Percentiles rank a stretch among this genome's conserved stretches.
Evolutionary conservation across 75 land plant species (phyloP).

Genomic region (Picea glauca): DNA sequence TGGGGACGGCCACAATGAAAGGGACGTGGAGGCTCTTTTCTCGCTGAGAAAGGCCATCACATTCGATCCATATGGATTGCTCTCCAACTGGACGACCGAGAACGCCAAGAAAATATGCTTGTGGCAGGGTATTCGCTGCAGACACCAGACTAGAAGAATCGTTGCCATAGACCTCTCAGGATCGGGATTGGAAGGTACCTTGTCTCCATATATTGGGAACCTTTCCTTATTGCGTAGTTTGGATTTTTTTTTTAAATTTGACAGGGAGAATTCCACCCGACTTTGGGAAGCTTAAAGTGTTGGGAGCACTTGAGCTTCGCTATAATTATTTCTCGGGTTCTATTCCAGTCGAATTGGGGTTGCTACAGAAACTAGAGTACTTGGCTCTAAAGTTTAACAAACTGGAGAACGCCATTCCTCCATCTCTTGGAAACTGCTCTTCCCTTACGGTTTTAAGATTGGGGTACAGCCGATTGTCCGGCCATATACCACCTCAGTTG

Average conservation of each 20-base stretch:
- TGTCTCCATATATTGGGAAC: slow-evolving; percentile 13
- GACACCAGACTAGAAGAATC: neutral
- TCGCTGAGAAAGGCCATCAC: neutral
- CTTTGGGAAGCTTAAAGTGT: slow-evolving; percentile 14
- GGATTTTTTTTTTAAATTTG: slow-evolving; percentile 14
- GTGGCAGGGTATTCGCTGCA: neutral
- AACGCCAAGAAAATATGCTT: neutral
- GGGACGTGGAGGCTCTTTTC: neutral
- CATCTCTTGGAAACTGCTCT: neutral
- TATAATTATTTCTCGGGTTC: slow-evolving; percentile 7
- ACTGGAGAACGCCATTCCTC: neutral
- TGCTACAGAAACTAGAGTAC: neutral
- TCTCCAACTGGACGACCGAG: slow-evolving; percentile 7
- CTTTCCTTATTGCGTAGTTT: slow-evolving; percentile 19
- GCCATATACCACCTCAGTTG: no score
- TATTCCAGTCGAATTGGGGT: slow-evolving; percentile 11
- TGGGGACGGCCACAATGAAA: neutral
- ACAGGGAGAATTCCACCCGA: slow-evolving; percentile 18
- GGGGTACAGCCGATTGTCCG: neutral
- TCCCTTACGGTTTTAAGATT: neutral
- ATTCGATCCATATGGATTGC: neutral
- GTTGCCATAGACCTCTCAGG: neutral
- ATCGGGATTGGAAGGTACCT: slow-evolving; percentile 12
- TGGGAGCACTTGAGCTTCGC: slow-evolving; percentile 12
- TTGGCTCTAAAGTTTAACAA: slow-evolving; percentile 7